phyloP scores from a whole-genome alignment of 2,329 filamentous ascomycete species.

The Colletotrichum lentis region DNA sequence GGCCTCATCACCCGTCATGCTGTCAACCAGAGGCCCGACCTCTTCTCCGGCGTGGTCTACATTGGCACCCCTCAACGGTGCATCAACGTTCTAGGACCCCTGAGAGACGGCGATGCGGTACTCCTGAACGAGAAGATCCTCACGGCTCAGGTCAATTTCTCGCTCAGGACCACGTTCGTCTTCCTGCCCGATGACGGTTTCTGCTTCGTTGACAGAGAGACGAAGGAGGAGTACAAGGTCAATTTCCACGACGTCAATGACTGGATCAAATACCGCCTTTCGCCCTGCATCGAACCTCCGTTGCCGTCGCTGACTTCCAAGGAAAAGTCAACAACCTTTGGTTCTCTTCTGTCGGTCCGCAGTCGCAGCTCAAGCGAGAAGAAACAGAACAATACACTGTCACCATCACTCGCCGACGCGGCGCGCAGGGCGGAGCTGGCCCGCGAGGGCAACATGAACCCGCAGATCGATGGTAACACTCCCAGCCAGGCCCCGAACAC shows the following conservation, averaged over 20 bases:
- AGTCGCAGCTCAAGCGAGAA: slow-evolving; percentile 54
- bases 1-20: slow-evolving; percentile 88
- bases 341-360: slow-evolving; percentile 58
- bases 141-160: slow-evolving; percentile 93
- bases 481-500: slow-evolving; percentile 37
- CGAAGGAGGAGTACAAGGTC: slow-evolving; percentile 80
- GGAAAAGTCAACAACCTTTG: slow-evolving; percentile 50
- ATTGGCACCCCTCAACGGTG: slow-evolving; percentile 86
- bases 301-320: slow-evolving; percentile 64
- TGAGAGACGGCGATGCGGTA: slow-evolving; percentile 92
- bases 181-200: slow-evolving; percentile 86
- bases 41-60: slow-evolving; percentile 87
- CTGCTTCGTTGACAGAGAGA: slow-evolving; percentile 86
- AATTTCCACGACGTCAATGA: slow-evolving; percentile 83
- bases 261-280: slow-evolving; percentile 81
- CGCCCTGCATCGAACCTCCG: slow-evolving; percentile 76
- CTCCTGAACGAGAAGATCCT: slow-evolving; percentile 88
- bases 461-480: slow-evolving; percentile 54
- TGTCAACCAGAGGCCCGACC: slow-evolving; percentile 82
- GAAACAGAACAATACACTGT: slow-evolving; percentile 38
- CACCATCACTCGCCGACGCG: slow-evolving; percentile 41
- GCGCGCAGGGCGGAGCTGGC: slow-evolving; percentile 44
- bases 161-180: slow-evolving; percentile 83
- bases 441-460: slow-evolving; percentile 53
- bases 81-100: slow-evolving; percentile 88